Conservation (phyloP, 129 eudicot genomes). For the Chrysanthemum makinoi region DNA sequence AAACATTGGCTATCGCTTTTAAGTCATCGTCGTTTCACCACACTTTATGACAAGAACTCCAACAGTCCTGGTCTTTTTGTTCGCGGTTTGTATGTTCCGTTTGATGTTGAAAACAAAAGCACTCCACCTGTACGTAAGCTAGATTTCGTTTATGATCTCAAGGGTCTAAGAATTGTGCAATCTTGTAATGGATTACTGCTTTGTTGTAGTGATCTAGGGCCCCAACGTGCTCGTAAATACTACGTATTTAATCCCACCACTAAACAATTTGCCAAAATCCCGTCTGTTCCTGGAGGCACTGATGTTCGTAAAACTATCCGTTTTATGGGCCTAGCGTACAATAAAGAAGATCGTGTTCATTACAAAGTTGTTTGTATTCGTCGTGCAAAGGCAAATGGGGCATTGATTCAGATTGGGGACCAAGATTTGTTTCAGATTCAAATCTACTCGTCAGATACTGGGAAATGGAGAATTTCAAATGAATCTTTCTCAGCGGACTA, state of each 20-base stretch:
- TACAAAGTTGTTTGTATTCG: not conserved
- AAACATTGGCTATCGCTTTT: too few relatives aligned
- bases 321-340: not conserved
- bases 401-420: too few relatives aligned
- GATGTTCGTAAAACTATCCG: not conserved
- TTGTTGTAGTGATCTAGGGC: not conserved
- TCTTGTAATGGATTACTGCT: not conserved
- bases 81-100: not conserved
- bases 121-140: not conserved
- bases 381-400: too few relatives aligned
- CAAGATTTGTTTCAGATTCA: not conserved
- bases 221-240: not conserved
- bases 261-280: not conserved
- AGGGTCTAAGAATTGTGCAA: not conserved
- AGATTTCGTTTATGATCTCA: not conserved
- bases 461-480: not conserved
- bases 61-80: not conserved
- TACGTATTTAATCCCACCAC: not conserved
- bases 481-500: too few relatives aligned
- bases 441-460: not conserved
- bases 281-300: not conserved
- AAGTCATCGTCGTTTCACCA: not conserved
- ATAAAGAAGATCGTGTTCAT: not conserved
- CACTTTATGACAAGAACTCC: not conserved
- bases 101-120: not conserved